Percentiles rank a stretch among this genome's conserved stretches.
These are phyloP conservation scores for Metschnikowia cubensis DNA, from an alignment of 805 yeast species.

Conservation along the genomic window DNA sequence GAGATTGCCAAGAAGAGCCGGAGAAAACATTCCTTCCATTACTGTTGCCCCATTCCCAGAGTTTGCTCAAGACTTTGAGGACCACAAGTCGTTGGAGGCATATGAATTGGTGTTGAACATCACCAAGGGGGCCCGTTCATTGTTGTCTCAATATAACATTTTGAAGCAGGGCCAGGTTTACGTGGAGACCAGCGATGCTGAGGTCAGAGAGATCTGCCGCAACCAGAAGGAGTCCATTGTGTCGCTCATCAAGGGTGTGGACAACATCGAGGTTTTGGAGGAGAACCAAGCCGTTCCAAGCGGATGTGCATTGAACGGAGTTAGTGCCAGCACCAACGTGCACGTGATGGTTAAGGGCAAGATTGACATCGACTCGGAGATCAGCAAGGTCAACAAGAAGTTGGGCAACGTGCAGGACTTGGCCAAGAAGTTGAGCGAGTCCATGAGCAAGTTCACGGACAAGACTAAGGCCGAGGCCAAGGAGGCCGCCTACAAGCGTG, in stretches of 20 bases:
- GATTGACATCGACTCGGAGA: constrained; percentile 88
- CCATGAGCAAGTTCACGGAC: constrained; percentile 74
- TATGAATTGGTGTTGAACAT: constrained; percentile 83
- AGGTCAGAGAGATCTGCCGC: constrained; percentile 48
- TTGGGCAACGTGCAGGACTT: constrained; percentile 60
- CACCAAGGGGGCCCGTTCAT: constrained; percentile 87
- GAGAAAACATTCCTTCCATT: constrained; percentile 68
- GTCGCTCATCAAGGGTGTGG: constrained; percentile 88
- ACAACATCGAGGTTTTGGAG: constrained; percentile 62
- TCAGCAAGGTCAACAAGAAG: constrained; percentile 75
- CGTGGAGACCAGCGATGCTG: constrained; percentile 61
- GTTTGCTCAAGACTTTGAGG: constrained; percentile 55
- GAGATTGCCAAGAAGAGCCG: constrained; percentile 83
- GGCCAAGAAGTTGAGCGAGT: constrained; percentile 63
- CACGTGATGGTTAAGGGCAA: constrained; percentile 92
- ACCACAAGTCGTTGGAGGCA: constrained; percentile 62
- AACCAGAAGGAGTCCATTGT: constrained; percentile 83
- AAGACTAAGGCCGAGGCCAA: constrained; percentile 83
- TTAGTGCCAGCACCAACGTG: constrained; percentile 76
- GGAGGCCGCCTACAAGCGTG: constrained; percentile 64
- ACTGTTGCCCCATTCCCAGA: constrained; percentile 78
- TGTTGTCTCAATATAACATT: constrained; percentile 85
- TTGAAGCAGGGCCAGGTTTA: constrained; percentile 82
- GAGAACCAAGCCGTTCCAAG: constrained; percentile 60
- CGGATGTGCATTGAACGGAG: constrained; percentile 86